Base-by-base conservation (phyloP, 768 basidiomycete species). In the Auriscalpium orientale region DNA sequence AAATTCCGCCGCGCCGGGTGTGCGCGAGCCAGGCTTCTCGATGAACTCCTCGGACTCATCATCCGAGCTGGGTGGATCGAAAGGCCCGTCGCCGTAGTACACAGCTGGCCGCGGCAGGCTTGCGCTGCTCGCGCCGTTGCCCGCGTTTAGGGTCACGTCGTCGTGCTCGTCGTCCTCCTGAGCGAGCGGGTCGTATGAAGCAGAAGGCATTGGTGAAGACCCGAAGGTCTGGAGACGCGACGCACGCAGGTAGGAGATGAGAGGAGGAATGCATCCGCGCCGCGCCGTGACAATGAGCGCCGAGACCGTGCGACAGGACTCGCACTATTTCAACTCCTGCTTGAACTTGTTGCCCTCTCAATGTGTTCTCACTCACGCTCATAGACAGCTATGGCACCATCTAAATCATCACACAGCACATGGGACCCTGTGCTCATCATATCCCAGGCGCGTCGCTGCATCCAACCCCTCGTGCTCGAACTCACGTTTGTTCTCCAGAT, bases 371-470 rank as follows among this genome's bases (percentile, higher is more conserved):
- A 28, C 45, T 21, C n/a, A 18, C 45, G 45, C 44, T n/a, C n/a
- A 46, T 21, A 46, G 45, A 28, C 28, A 28, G 28, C 28, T 7
- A 76, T 75, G 74, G 59, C 72, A 44, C 70, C 68, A 40, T 60
- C 70, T 53, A 76, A 76, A 58, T 70, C 72, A 21, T 70, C 75
- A 33, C 7, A 28, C 28, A 28, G 28, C 28, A 87, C 83, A 59
- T 97, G 94, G 95, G 95, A 98, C 68, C 94, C 95, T 18, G 72
- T 91, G 4, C 72, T 95, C 56, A 79, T 97, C 49, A 76, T 94
- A 61, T 92, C 91, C 56, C 93, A 97, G 77, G 93, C 83, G 55
- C 56, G 76, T 68, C 20, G 36, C 7, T 13, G 38, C 18, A 34
- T 44, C 40, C 35, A 28, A 28, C 28, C 28, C 2, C 28, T 28